A percentile compares a stretch with the other conserved stretches of the same genome.
Conservation (phyloP, 1,284 basidiomycete species). For the Termitomyces sp. region DNA sequence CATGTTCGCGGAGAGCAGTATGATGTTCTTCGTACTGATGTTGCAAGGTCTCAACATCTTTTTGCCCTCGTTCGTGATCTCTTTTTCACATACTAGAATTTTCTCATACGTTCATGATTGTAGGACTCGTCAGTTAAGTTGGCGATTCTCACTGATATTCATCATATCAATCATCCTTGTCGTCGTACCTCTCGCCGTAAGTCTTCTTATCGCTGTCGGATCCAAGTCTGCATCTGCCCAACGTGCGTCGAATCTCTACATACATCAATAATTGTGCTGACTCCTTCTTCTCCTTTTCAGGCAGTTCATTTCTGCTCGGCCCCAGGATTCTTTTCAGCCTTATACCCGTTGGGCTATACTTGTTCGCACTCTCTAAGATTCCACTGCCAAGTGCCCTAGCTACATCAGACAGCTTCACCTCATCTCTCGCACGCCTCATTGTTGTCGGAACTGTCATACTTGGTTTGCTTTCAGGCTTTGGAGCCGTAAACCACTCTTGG, state of each 20-base stretch:
- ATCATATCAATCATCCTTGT: slow-evolving; percentile 54
- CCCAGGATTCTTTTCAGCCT: slow-evolving; percentile 39
- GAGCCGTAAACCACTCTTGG: slow-evolving; percentile 66
- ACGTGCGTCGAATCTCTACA: slow-evolving; percentile 17
- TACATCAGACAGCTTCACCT: slow-evolving; percentile 36
- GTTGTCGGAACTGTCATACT: slow-evolving; percentile 70
- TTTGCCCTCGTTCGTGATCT: slow-evolving; percentile 41
- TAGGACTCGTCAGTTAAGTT: slow-evolving; percentile 56
- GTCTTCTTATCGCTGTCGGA: slow-evolving; percentile 47
- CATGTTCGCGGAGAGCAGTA: slow-evolving; percentile 65
- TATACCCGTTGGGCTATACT: slow-evolving; percentile 49
- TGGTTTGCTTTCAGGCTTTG: slow-evolving; percentile 69
- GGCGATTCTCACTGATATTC: slow-evolving; percentile 55
- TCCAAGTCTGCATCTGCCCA: slow-evolving; percentile 12
- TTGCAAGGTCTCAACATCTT: slow-evolving; percentile 55
- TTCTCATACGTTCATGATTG: not conserved
- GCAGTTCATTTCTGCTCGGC: slow-evolving; percentile 15
- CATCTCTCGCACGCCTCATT: slow-evolving; percentile 58
- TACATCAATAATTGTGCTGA: not conserved
- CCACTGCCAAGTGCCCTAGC: slow-evolving; percentile 53
- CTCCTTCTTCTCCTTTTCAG: slow-evolving; percentile 15
- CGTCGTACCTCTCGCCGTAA: slow-evolving; percentile 56
- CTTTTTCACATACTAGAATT: not conserved
- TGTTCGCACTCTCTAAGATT: slow-evolving; percentile 57
- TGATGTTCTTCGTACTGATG: slow-evolving; percentile 62